Evolutionary conservation across 495 filamentous ascomycete genomes (phyloP).

Genomic region (Hyaloscypha bicolor): DNA sequence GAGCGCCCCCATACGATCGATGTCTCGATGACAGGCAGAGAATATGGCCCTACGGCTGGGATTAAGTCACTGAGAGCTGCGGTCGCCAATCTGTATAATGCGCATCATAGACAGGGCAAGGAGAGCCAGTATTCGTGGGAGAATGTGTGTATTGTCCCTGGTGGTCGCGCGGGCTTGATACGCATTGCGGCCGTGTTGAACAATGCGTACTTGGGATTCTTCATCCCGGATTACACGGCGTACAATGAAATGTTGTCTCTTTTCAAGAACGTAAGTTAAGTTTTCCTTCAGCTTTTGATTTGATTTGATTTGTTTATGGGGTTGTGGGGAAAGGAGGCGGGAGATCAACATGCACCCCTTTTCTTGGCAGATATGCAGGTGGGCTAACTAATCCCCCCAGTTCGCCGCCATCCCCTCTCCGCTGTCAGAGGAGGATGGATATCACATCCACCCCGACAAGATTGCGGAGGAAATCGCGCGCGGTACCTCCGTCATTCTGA

Average conservation of each 20-base stretch:
- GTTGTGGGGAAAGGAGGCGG: not conserved
- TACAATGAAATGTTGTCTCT: constrained; percentile 97
- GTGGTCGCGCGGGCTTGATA: constrained; percentile 89
- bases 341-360: constrained; percentile 2
- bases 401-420: constrained; percentile 91
- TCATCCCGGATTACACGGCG: constrained; percentile 75
- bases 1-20: constrained; percentile 81
- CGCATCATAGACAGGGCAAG: constrained; percentile 86
- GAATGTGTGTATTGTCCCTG: constrained; percentile 97
- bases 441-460: constrained; percentile 90
- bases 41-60: constrained; percentile 93
- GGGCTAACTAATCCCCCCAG: constrained; percentile 41
- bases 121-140: constrained; percentile 95
- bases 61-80: constrained; percentile 89
- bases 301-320: not conserved
- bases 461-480: constrained; percentile 88
- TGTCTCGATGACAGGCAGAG: constrained; percentile 72
- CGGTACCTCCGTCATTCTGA: constrained; percentile 85
- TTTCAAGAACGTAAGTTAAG: constrained; percentile 31
- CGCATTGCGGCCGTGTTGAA: constrained; percentile 92
- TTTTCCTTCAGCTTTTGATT: not conserved
- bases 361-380: constrained; percentile 8
- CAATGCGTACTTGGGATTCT: constrained; percentile 88
- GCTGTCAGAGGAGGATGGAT: constrained; percentile 77
- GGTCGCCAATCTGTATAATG: constrained; percentile 92